phyloP scores from a whole-genome alignment of 306 rosid species.

The Senna siamea region DNA sequence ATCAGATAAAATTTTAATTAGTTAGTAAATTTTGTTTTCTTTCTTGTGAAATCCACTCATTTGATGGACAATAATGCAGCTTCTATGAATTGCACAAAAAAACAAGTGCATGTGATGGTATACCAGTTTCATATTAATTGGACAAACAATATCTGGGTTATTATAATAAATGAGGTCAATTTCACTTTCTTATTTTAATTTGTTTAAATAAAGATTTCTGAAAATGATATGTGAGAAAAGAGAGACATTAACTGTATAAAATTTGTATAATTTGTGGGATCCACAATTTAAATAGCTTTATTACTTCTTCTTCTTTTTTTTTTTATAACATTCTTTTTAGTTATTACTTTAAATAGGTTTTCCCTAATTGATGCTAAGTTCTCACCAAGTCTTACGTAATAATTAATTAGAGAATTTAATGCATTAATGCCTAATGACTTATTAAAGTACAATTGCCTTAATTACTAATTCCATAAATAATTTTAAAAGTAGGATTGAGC shows the following conservation, averaged over 20 bases:
- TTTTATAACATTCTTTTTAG: no score
- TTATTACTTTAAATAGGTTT: no score
- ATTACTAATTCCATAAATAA: background rate
- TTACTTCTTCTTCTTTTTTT: no score
- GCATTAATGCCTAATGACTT: background rate
- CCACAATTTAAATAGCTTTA: no score
- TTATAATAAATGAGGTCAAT: background rate
- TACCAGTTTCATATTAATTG: background rate
- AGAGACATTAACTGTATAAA: no score
- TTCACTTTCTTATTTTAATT: background rate
- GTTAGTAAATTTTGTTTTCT: background rate
- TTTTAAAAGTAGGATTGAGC: background rate
- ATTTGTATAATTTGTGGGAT: no score
- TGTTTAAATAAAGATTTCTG: no score
- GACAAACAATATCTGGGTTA: background rate
- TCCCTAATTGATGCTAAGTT: background rate
- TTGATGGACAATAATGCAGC: conserved; percentile 8
- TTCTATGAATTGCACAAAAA: background rate
- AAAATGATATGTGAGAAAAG: no score
- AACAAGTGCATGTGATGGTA: background rate
- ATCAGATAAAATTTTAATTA: no score
- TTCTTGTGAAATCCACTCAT: background rate
- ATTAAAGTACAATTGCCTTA: background rate
- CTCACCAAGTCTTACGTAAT: background rate
- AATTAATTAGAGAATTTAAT: background rate